phyloP scores from a whole-genome alignment of 2,329 filamentous ascomycete genomes.

The Juglanconis juglandina region DNA sequence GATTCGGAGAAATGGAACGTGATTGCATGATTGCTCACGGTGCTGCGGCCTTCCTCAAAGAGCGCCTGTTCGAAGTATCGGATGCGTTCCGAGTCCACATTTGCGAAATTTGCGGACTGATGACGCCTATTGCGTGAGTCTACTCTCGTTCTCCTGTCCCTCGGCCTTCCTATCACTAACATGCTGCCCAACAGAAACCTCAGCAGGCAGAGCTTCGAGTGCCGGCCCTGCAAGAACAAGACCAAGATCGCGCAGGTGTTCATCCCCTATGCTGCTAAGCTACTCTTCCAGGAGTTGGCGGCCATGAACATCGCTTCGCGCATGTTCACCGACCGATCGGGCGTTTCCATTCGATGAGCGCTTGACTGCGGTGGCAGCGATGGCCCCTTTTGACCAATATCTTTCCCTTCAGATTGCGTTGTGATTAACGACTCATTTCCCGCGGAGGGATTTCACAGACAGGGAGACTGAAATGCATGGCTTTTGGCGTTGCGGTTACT shows the following conservation, averaged over 20 bases:
- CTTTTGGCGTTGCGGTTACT: conserved; percentile 14
- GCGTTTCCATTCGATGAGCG: conserved; percentile 63
- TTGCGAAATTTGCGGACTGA: conserved; percentile 96
- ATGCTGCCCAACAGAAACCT: conserved; percentile 62
- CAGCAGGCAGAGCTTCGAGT: conserved; percentile 94
- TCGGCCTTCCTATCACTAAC: conserved; percentile 30
- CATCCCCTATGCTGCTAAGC: conserved; percentile 95
- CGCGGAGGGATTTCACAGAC: neutral
- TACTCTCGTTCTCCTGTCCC: neutral
- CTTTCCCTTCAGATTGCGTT: conserved; percentile 9
- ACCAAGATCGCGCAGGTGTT: conserved; percentile 97
- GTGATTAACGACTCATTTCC: neutral
- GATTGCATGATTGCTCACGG: conserved; percentile 99
- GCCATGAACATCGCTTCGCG: conserved; percentile 98
- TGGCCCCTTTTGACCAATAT: neutral
- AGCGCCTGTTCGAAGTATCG: conserved; percentile 93
- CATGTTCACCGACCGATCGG: conserved; percentile 88
- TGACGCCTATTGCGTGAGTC: conserved; percentile 98
- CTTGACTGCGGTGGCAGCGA: neutral
- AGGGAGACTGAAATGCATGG: conserved; percentile 10
- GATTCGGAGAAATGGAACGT: conserved; percentile 99
- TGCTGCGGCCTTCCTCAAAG: conserved; percentile 93
- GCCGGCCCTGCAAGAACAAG: conserved; percentile 97
- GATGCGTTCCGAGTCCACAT: conserved; percentile 98
- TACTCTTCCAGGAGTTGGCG: conserved; percentile 96